These are phyloP conservation scores for Nemania serpens DNA, from an alignment of 2,329 filamentous ascomycete species.

Conservation along the genomic window DNA sequence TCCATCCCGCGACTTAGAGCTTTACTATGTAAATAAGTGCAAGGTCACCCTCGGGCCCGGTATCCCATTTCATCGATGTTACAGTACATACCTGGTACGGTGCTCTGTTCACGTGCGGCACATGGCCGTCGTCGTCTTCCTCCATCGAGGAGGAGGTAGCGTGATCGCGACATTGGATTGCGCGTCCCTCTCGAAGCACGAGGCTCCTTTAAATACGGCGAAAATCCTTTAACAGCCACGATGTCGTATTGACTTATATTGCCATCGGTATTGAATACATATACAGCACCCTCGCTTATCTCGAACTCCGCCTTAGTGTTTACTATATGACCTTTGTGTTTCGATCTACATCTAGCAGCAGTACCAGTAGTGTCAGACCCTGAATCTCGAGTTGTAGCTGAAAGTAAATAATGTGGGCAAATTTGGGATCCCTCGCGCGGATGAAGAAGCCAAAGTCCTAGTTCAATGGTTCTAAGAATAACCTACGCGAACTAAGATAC, in stretches of 20 bases:
- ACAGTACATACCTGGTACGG: background rate
- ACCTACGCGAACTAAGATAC: no score
- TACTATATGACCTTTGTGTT: background rate
- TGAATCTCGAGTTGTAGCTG: background rate
- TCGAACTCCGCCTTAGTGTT: background rate
- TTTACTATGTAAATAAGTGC: background rate
- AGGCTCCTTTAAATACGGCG: background rate
- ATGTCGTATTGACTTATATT: conserved; percentile 4
- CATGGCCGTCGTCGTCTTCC: conserved; percentile 2
- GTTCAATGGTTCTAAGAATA: conserved; percentile 9
- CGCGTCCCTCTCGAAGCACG: conserved; percentile 12
- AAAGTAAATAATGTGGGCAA: conserved; percentile 1
- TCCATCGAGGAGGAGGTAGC: conserved; percentile 1
- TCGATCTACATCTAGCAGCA: conserved; percentile 4
- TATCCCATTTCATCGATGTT: no score
- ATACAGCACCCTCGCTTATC: conserved; percentile 11
- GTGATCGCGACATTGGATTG: background rate
- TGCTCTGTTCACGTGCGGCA: conserved; percentile 19
- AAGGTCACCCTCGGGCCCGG: background rate
- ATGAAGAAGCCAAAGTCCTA: conserved; percentile 6
- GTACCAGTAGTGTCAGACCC: background rate
- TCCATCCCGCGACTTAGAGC: background rate
- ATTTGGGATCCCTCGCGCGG: background rate
- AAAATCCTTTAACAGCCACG: background rate
- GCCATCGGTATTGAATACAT: conserved; percentile 13